Evolutionary conservation across 2,329 filamentous ascomycete species (phyloP).

Genomic region (Parastagonospora nodorum): DNA sequence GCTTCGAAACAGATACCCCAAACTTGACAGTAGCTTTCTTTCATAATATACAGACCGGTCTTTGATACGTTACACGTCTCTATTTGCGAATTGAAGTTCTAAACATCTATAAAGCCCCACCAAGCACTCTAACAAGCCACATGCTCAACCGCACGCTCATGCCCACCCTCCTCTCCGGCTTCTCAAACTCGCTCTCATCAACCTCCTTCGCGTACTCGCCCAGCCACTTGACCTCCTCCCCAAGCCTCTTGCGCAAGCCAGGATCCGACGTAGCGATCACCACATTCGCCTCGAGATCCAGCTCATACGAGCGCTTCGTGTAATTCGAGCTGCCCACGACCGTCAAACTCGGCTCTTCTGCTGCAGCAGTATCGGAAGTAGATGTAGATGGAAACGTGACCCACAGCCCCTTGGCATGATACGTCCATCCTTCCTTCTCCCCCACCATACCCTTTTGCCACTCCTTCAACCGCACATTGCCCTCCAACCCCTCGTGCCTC

Average conservation of each 20-base stretch:
- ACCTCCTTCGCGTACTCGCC: conserved; percentile 73
- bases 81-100: not conserved
- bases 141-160: conserved; percentile 86
- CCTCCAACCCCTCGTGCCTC: conserved; percentile 55
- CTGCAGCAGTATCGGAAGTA: too few species aligned
- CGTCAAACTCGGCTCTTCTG: conserved; percentile 71
- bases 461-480: conserved; percentile 76
- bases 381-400: conserved; percentile 66
- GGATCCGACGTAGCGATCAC: conserved; percentile 81
- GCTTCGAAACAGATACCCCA: not conserved
- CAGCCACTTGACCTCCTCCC: conserved; percentile 79
- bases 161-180: conserved; percentile 80
- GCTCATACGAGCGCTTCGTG: conserved; percentile 87
- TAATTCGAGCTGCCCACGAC: conserved; percentile 94
- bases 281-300: conserved; percentile 89
- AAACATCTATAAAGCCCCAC: conserved; percentile 74
- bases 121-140: conserved; percentile 88
- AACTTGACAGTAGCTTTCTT: not conserved
- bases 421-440: conserved; percentile 87
- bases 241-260: conserved; percentile 72
- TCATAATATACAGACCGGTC: not conserved
- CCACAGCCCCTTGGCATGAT: conserved; percentile 97
- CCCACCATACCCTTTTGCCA: conserved; percentile 85
- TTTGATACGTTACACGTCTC: not conserved
- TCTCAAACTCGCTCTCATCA: conserved; percentile 78